phyloP scores from a whole-genome alignment of 257 asterid species.

The Rehmannia glutinosa region DNA sequence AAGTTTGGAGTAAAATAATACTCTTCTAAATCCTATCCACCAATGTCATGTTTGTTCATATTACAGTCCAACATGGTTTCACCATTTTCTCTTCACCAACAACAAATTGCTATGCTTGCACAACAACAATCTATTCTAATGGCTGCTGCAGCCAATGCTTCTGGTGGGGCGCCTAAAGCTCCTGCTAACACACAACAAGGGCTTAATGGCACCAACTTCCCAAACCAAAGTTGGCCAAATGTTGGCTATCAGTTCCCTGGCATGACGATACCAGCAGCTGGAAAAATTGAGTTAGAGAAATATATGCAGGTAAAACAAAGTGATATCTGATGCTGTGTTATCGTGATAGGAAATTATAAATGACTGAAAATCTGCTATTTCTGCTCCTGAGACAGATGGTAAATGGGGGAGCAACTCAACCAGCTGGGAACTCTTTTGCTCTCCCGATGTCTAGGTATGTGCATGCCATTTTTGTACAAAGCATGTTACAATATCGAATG shows the following conservation, averaged over 20 bases:
- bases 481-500: background rate
- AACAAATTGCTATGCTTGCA: conserved; percentile 66
- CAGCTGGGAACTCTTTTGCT: conserved; percentile 44
- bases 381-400: conserved; percentile 42
- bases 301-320: conserved; percentile 50
- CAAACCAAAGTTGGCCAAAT: conserved; percentile 51
- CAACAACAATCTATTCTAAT: conserved; percentile 67
- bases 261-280: conserved; percentile 44
- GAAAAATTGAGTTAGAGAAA: conserved; percentile 38
- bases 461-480: background rate
- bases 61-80: conserved; percentile 68
- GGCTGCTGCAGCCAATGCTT: conserved; percentile 60
- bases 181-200: conserved; percentile 39
- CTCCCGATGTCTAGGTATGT: conserved; percentile 49
- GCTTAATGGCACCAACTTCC: conserved; percentile 38
- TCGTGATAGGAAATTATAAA: background rate
- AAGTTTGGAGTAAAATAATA: background rate
- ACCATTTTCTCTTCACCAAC: conserved; percentile 67
- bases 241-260: conserved; percentile 61
- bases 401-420: conserved; percentile 32
- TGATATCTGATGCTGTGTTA: conserved; percentile 11
- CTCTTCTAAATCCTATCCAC: background rate
- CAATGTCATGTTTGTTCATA: conserved; percentile 2
- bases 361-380: conserved; percentile 9
- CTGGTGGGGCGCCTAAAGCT: conserved; percentile 40